Conservation (phyloP, 805 yeast genomes). For the Saccharomycopsis lassenensis region DNA sequence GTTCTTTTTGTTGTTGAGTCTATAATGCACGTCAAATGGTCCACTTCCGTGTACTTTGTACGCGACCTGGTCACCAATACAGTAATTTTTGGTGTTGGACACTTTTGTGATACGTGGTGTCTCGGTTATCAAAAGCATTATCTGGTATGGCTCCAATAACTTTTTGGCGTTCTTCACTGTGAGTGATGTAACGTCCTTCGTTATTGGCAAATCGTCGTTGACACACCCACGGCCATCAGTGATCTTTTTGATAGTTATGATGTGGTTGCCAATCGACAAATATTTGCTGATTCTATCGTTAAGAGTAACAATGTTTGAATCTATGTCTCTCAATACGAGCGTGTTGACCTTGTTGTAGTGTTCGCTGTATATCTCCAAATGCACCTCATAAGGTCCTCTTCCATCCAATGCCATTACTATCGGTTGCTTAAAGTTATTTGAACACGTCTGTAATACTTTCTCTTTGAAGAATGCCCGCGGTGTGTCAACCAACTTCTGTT, state of each 20-base stretch:
- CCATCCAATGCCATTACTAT: conserved; percentile 51
- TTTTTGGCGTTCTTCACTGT: conserved; percentile 8
- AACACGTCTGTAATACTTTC: conserved; percentile 40
- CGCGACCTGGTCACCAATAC: conserved; percentile 87
- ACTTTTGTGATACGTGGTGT: conserved; percentile 54
- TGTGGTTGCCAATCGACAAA: conserved; percentile 60
- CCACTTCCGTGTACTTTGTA: conserved; percentile 69
- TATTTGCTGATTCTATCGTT: conserved; percentile 34
- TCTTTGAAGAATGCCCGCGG: conserved; percentile 51
- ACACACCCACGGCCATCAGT: conserved; percentile 64
- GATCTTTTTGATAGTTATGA: conserved; percentile 45
- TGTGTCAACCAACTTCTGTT: conserved; percentile 45
- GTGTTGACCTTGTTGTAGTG: conserved; percentile 42
- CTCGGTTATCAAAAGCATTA: conserved; percentile 56
- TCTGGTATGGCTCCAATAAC: conserved; percentile 24
- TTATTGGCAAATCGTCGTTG: conserved; percentile 31
- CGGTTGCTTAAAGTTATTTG: conserved; percentile 30
- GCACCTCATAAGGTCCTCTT: conserved; percentile 47
- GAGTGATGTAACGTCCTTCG: conserved; percentile 18
- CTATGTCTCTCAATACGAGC: conserved; percentile 34
- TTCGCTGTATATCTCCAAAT: conserved; percentile 50
- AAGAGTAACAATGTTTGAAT: conserved; percentile 27
- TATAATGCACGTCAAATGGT: conserved; percentile 68
- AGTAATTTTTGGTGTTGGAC: conserved; percentile 35
- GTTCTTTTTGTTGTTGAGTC: conserved; percentile 52